These are phyloP conservation scores for Phycomyces blakesleeanus DNA, from an alignment of 192 early-diverging fungal genomes.

Conservation along the genomic window DNA sequence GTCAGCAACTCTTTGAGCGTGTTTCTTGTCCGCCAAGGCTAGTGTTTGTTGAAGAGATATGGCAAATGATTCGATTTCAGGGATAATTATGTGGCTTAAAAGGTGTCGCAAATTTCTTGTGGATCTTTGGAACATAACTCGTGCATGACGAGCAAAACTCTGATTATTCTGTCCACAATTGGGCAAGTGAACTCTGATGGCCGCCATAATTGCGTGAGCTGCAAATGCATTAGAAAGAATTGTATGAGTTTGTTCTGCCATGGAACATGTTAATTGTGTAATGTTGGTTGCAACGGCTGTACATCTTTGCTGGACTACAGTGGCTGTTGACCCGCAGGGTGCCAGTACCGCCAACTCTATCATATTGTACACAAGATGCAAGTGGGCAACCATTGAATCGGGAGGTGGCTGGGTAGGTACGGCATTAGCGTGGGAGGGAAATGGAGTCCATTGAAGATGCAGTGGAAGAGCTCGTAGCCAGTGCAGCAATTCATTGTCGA, in stretches of 20 bases:
- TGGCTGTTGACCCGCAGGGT: constrained; percentile 19
- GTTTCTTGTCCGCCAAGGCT: neutral
- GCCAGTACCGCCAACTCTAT: constrained; percentile 17
- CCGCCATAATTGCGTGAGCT: constrained; percentile 4
- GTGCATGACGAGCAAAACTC: constrained; percentile 9
- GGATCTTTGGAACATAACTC: constrained; percentile 23
- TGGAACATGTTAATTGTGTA: constrained; percentile 22
- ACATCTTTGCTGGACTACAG: constrained; percentile 18
- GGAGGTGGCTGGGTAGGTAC: constrained; percentile 4
- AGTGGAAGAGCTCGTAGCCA: constrained; percentile 18
- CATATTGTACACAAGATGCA: constrained; percentile 31
- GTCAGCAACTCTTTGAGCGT: neutral
- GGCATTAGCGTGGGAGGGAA: constrained; percentile 6
- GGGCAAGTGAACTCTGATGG: constrained; percentile 13
- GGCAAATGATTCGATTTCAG: neutral
- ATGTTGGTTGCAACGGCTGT: constrained; percentile 20
- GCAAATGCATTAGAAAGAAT: constrained; percentile 10
- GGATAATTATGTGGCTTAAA: neutral
- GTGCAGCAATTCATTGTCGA: constrained; percentile 18
- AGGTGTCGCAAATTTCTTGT: constrained; percentile 11
- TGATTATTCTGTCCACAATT: constrained; percentile 3
- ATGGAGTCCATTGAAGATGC: constrained; percentile 21
- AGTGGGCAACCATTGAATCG: constrained; percentile 14
- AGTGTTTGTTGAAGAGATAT: constrained; percentile 2
- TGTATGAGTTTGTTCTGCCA: constrained; percentile 14